Evolutionary conservation across 208 protist species (phyloP).

Genomic region (Leishmania arabica): DNA sequence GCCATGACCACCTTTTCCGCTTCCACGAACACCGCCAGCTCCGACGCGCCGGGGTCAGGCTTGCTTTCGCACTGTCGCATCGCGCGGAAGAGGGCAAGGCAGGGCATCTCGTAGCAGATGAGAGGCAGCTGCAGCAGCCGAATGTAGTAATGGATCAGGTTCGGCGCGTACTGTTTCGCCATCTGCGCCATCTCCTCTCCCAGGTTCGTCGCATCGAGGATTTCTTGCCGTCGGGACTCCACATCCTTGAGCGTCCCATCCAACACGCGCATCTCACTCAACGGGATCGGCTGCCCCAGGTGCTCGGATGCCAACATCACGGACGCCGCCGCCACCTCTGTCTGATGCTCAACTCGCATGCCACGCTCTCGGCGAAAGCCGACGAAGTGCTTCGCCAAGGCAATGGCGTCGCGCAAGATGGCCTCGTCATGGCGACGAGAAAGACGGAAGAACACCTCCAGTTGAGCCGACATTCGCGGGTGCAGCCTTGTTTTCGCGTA

Average conservation of each 20-base stretch:
- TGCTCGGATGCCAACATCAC: conserved; percentile 71
- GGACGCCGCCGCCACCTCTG: conserved; percentile 67
- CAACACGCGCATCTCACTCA: conserved; percentile 63
- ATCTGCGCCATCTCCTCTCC: conserved; percentile 37
- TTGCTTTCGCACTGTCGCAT: conserved; percentile 26
- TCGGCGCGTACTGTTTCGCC: conserved; percentile 35
- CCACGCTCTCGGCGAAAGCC: conserved; percentile 55
- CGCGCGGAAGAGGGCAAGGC: conserved; percentile 43
- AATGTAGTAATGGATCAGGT: conserved; percentile 67
- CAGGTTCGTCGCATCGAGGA: conserved; percentile 45
- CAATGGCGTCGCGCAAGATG: conserved; percentile 44
- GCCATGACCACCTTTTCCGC: conserved; percentile 57
- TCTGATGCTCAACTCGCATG: conserved; percentile 47
- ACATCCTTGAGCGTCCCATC: conserved; percentile 63
- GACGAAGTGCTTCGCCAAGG: conserved; percentile 54
- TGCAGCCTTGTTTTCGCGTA: conserved; percentile 51
- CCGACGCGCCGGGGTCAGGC: conserved; percentile 6
- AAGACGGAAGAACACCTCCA: conserved; percentile 60
- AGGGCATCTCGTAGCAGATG: conserved; percentile 55
- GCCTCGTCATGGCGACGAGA: conserved; percentile 39
- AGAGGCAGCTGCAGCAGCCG: conserved; percentile 62
- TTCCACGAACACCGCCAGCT: conserved; percentile 41
- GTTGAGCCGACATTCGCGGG: conserved; percentile 41
- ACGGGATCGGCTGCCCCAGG: conserved; percentile 53
- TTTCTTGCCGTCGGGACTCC: conserved; percentile 50